These are phyloP conservation scores for Microbotryum saponariae DNA, from an alignment of 1,284 basidiomycete species.

Conservation along the genomic window DNA sequence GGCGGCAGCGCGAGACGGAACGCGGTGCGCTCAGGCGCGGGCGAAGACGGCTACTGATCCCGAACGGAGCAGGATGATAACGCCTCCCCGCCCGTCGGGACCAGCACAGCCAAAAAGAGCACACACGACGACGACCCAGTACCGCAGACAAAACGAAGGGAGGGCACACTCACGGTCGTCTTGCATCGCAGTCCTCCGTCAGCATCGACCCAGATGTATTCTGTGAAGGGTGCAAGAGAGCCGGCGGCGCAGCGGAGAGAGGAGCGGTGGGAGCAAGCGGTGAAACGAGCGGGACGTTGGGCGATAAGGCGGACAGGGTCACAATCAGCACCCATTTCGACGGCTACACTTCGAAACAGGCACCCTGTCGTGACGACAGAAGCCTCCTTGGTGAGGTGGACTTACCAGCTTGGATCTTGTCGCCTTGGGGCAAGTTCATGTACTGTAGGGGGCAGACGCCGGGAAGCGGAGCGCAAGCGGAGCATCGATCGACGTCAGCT, in stretches of 20 bases:
- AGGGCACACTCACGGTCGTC: conserved; percentile 53
- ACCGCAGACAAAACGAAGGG: no score
- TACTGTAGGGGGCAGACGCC: conserved; percentile 19
- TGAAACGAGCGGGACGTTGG: conserved; percentile 5
- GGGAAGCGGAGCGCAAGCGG: background rate
- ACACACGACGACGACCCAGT: no score
- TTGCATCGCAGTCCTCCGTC: conserved; percentile 86
- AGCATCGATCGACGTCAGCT: background rate
- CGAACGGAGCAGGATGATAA: background rate
- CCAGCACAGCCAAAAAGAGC: no score
- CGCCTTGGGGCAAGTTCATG: conserved; percentile 51
- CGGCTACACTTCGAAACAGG: background rate
- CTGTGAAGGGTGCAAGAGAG: conserved; percentile 44
- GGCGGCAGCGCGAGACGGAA: no score
- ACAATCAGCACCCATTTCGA: background rate
- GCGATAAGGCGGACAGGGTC: background rate
- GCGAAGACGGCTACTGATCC: no score
- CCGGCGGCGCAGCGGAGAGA: conserved; percentile 17
- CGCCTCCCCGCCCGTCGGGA: background rate
- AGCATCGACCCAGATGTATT: conserved; percentile 86
- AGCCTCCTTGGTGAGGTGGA: background rate
- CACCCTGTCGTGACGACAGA: background rate
- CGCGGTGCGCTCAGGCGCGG: no score
- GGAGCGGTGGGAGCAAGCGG: conserved; percentile 6
- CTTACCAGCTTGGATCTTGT: conserved; percentile 72